phyloP scores from a whole-genome alignment of 2,329 filamentous ascomycete species.

The Aureobasidium sp. region DNA sequence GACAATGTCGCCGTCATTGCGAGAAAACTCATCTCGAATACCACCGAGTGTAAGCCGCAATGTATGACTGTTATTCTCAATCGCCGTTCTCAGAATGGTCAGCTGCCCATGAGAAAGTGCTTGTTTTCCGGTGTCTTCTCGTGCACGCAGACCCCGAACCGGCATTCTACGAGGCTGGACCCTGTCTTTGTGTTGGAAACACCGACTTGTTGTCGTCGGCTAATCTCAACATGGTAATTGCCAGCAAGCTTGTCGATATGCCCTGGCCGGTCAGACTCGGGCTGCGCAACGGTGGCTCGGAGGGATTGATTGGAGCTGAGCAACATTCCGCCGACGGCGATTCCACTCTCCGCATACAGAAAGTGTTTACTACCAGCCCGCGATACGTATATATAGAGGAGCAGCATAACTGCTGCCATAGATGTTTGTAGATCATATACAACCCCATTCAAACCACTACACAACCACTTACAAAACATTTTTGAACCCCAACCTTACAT shows the following conservation, averaged over 20 bases:
- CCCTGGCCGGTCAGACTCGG: slow-evolving; percentile 4
- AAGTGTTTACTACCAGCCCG: neutral
- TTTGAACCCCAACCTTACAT: neutral
- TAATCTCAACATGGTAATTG: neutral
- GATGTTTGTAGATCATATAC: neutral
- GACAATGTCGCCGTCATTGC: slow-evolving; percentile 6
- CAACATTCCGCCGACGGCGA: neutral
- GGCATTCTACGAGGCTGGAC: neutral
- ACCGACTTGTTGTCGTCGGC: neutral
- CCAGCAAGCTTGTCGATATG: neutral
- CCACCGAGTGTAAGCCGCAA: slow-evolving; percentile 3
- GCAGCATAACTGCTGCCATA: neutral
- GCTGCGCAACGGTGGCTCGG: neutral
- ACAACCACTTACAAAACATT: neutral
- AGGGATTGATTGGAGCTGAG: neutral
- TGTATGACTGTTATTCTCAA: neutral
- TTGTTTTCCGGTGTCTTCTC: neutral
- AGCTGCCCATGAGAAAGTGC: neutral
- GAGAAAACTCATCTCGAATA: neutral
- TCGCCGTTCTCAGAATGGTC: neutral
- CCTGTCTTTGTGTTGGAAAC: neutral
- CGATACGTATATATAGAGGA: neutral
- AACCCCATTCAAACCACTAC: neutral
- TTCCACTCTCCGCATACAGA: neutral
- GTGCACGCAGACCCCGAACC: neutral